These are phyloP conservation scores for Hippophae rhamnoides DNA, from an alignment of 306 rosid species.

Conservation along the genomic window DNA sequence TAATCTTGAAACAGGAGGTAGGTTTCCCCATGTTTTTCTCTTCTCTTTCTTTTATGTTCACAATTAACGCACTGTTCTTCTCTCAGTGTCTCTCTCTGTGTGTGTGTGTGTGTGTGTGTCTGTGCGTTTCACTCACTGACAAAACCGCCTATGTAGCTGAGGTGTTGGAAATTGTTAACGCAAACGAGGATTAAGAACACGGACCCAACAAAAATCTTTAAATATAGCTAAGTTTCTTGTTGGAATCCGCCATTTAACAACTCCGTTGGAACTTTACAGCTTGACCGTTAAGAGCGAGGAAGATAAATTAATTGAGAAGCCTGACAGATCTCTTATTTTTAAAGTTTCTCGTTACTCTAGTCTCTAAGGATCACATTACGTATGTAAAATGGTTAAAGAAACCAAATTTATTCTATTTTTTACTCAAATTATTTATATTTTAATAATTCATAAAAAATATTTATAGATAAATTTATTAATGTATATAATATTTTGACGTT, in stretches of 20 bases:
- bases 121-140: slow-evolving; percentile 11
- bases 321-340: not conserved
- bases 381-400: too few relatives aligned
- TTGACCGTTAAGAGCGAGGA: slow-evolving; percentile 16
- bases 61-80: slow-evolving; percentile 10
- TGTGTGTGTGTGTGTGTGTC: slow-evolving; percentile 4
- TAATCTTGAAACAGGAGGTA: slow-evolving; percentile 70
- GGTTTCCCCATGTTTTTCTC: slow-evolving; percentile 49
- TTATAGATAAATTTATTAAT: too few relatives aligned
- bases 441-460: too few relatives aligned
- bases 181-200: slow-evolving; percentile 26
- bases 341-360: not conserved
- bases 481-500: too few relatives aligned
- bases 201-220: slow-evolving; percentile 57
- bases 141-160: slow-evolving; percentile 30
- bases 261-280: slow-evolving; percentile 13
- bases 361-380: too few relatives aligned
- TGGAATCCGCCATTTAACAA: slow-evolving; percentile 36
- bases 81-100: slow-evolving; percentile 3
- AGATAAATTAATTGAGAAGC: too few relatives aligned
- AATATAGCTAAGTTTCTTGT: slow-evolving; percentile 26
- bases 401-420: too few relatives aligned
- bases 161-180: slow-evolving; percentile 40
- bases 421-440: too few relatives aligned
- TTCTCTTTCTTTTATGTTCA: not conserved